Percentiles rank a stretch among this genome's conserved stretches.
Conservation (phyloP, 257 asterid species). For the Paulownia fortunei region DNA sequence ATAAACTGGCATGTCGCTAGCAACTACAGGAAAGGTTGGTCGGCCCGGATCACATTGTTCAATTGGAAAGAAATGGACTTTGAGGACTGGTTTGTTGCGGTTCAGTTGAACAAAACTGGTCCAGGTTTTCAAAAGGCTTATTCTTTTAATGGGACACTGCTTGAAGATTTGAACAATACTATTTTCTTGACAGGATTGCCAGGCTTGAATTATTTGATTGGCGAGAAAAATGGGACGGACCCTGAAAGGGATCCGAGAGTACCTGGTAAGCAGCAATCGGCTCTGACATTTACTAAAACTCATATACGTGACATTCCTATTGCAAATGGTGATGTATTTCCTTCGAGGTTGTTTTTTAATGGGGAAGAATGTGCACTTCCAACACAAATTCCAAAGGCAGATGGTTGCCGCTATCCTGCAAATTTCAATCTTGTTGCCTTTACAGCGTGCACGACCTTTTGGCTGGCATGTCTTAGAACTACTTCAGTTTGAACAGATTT, state of each 20-base stretch:
- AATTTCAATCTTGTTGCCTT: background rate
- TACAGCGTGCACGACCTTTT: background rate
- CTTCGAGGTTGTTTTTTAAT: constrained; percentile 60
- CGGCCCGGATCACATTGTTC: constrained; percentile 71
- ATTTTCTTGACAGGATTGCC: constrained; percentile 68
- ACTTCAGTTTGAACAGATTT: background rate
- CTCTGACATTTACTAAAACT: constrained; percentile 63
- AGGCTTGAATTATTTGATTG: constrained; percentile 57
- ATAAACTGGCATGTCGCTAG: constrained; percentile 68
- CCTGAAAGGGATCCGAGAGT: constrained; percentile 55
- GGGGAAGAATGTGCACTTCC: constrained; percentile 83
- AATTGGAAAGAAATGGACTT: constrained; percentile 58
- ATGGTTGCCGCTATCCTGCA: background rate
- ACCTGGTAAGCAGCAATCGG: constrained; percentile 76
- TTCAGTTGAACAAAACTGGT: constrained; percentile 48
- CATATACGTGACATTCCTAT: constrained; percentile 22
- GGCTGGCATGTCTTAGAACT: background rate
- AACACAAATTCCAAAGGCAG: constrained; percentile 36
- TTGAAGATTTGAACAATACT: constrained; percentile 39
- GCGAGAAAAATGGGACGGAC: constrained; percentile 56
- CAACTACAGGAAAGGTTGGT: constrained; percentile 61
- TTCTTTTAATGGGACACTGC: constrained; percentile 66
- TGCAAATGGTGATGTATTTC: constrained; percentile 57
- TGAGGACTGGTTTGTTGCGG: constrained; percentile 64
- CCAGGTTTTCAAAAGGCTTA: constrained; percentile 60